Conservation (phyloP, 2,329 filamentous ascomycete genomes). For the Penicillium sclerotigenum region DNA sequence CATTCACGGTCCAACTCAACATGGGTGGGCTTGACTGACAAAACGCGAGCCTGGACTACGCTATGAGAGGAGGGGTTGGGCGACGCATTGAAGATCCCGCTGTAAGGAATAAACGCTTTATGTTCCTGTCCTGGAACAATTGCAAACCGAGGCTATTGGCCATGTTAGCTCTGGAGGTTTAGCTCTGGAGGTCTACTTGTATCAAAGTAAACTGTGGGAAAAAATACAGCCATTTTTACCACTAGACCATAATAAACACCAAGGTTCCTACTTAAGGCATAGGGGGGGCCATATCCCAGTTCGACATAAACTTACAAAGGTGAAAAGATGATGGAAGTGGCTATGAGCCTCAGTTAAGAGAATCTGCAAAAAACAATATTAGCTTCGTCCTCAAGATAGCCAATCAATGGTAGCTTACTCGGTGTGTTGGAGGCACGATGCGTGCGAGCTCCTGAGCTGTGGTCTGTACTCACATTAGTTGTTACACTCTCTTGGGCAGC, state of each 20-base stretch:
- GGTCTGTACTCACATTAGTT: conserved; percentile 18
- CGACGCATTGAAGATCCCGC: conserved; percentile 26
- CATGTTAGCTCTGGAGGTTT: neutral
- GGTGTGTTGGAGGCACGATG: conserved; percentile 34
- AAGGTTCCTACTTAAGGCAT: too few species aligned
- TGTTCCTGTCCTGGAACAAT: conserved; percentile 37
- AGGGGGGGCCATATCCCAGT: too few species aligned
- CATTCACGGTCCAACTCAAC: conserved; percentile 36
- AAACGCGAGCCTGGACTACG: conserved; percentile 33
- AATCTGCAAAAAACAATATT: conserved; percentile 19
- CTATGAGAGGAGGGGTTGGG: conserved; percentile 25
- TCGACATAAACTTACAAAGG: conserved; percentile 34
- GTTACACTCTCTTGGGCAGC: neutral
- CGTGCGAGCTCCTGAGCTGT: conserved; percentile 38
- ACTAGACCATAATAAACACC: too few species aligned
- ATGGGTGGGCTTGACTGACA: conserved; percentile 28
- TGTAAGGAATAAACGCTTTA: conserved; percentile 39
- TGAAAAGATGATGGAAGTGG: conserved; percentile 38
- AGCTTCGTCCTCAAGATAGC: neutral
- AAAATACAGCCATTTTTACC: too few species aligned
- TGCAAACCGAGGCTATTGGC: conserved; percentile 32
- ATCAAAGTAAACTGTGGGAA: too few species aligned
- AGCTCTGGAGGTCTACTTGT: too few species aligned
- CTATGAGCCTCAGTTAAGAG: conserved; percentile 36
- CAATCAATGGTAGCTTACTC: conserved; percentile 19